Percentiles rank a stretch among this genome's conserved stretches.
These are phyloP conservation scores for Citrullus colocynthis DNA, from an alignment of 306 rosid species.

Conservation along the genomic window DNA sequence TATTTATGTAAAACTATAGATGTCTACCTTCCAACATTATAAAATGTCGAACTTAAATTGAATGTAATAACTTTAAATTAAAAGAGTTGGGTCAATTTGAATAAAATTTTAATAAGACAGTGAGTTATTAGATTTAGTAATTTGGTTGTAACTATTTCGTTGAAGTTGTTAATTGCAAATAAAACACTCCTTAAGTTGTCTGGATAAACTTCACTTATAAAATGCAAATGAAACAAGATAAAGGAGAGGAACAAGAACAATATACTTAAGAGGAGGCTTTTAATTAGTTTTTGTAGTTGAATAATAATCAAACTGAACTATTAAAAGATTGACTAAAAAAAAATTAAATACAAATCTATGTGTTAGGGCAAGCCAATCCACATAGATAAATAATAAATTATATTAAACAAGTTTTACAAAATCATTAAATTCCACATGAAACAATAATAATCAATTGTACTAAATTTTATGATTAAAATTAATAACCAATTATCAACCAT, in stretches of 20 bases:
- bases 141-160: no score
- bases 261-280: not conserved
- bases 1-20: no score
- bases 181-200: no score
- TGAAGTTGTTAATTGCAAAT: no score
- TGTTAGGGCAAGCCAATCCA: conserved; percentile 1
- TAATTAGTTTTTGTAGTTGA: not conserved
- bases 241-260: not conserved
- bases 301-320: not conserved
- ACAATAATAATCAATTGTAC: conserved; percentile 5
- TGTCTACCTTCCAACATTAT: no score
- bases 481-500: not conserved
- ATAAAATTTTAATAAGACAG: no score
- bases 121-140: no score
- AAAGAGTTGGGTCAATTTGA: no score
- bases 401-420: conserved; percentile 10
- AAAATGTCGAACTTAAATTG: no score
- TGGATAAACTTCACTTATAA: not conserved
- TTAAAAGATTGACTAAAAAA: not conserved
- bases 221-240: not conserved
- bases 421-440: conserved; percentile 6
- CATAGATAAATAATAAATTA: conserved; percentile 4
- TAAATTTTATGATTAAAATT: not conserved
- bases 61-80: no score
- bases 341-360: not conserved